Evolutionary conservation across 2,329 filamentous ascomycete genomes (phyloP).

Genomic region (Xylariaceae sp.): DNA sequence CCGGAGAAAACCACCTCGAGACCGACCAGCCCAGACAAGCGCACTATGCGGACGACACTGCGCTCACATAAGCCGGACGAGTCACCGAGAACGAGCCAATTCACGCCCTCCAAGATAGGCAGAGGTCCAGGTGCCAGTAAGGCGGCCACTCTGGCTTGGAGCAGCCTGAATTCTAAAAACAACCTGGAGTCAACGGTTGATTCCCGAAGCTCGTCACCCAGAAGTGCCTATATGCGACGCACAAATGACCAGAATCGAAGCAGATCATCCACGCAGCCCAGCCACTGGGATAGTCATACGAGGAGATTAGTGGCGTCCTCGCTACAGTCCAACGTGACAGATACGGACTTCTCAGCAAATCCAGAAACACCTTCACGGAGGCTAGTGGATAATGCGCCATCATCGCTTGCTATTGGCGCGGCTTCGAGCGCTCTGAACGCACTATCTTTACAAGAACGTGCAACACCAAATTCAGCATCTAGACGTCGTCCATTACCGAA

Average conservation of each 20-base stretch:
- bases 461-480: conserved; percentile 19
- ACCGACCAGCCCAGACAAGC: conserved; percentile 55
- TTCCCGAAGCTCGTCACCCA: conserved; percentile 12
- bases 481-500: conserved; percentile 19
- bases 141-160: conserved; percentile 61
- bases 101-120: conserved; percentile 37
- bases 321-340: conserved; percentile 29
- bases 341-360: conserved; percentile 29
- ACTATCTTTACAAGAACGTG: conserved; percentile 29
- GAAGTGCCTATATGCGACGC: conserved; percentile 29
- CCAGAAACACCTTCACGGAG: conserved; percentile 32
- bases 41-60: conserved; percentile 58
- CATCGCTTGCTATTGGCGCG: conserved; percentile 49
- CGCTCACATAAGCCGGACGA: conserved; percentile 47
- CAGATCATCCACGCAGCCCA: conserved; percentile 31
- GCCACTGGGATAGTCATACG: conserved; percentile 52
- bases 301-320: conserved; percentile 44
- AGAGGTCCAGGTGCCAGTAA: conserved; percentile 55
- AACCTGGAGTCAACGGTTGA: conserved; percentile 28
- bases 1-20: conserved; percentile 37
- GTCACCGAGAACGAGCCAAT: conserved; percentile 36
- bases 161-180: conserved; percentile 36
- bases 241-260: conserved; percentile 27
- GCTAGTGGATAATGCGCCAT: conserved; percentile 40
- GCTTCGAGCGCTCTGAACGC: conserved; percentile 50